Evolutionary conservation across 1,284 basidiomycete species (phyloP).

Genomic region (Tilletia setariae): DNA sequence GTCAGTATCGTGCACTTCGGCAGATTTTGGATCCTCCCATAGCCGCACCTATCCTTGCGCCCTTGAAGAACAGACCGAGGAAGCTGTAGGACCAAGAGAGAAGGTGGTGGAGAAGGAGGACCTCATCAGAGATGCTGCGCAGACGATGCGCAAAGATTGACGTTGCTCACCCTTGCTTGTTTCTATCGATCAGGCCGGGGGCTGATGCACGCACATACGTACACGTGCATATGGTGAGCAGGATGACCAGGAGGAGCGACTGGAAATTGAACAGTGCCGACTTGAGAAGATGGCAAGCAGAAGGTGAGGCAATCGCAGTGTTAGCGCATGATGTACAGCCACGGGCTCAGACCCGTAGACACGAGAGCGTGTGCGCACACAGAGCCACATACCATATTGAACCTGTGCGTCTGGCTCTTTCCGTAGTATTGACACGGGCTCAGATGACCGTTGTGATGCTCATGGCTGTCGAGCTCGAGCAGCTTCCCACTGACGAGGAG

Average conservation of each 20-base stretch:
- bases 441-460: too few species aligned
- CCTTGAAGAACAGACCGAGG: slow-evolving; percentile 50
- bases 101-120: not conserved
- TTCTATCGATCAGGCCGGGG: slow-evolving; percentile 83
- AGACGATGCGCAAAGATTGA: not conserved
- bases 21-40: not conserved
- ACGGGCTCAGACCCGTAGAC: too few species aligned
- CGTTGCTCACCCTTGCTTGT: slow-evolving; percentile 73
- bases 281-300: slow-evolving; percentile 57
- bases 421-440: too few species aligned
- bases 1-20: not conserved
- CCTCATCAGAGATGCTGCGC: not conserved
- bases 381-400: too few species aligned
- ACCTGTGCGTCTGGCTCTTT: too few species aligned
- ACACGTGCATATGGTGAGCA: slow-evolving; percentile 93
- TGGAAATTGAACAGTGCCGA: slow-evolving; percentile 98
- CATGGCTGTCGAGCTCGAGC: too few species aligned
- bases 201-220: slow-evolving; percentile 88
- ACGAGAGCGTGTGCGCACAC: too few species aligned
- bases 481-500: too few species aligned
- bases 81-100: slow-evolving; percentile 26
- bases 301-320: not conserved
- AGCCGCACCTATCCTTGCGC: slow-evolving; percentile 46
- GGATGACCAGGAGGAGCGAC: slow-evolving; percentile 84
- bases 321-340: too few species aligned